Conservation (phyloP, 2,329 filamentous ascomycete genomes). For the Didymella keratinophila region DNA sequence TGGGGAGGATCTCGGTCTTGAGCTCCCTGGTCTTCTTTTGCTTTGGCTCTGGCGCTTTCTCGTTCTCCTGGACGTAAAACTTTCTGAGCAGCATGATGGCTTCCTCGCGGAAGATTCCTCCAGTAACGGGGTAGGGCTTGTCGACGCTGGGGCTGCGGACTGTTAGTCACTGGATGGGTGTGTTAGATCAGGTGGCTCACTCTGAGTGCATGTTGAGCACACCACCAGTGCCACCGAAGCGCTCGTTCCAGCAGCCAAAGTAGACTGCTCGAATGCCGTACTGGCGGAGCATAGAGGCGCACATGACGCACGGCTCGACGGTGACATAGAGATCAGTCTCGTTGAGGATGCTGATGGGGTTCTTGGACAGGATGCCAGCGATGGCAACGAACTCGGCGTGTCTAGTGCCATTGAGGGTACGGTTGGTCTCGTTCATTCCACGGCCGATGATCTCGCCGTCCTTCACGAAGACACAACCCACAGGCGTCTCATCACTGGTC, state of each 20-base stretch:
- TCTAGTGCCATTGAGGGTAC: constrained; percentile 71
- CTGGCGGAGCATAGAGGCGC: constrained; percentile 88
- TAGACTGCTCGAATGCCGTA: constrained; percentile 88
- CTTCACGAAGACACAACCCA: constrained; percentile 93
- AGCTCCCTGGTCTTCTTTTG: constrained; percentile 70
- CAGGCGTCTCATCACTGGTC: constrained; percentile 84
- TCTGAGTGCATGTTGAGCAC: constrained; percentile 86
- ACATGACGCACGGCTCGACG: constrained; percentile 99
- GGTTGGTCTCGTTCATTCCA: constrained; percentile 94
- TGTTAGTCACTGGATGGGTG: constrained; percentile 21
- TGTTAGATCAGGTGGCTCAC: constrained; percentile 46
- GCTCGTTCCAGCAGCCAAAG: constrained; percentile 94
- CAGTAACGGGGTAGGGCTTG: constrained; percentile 79
- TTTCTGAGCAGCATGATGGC: constrained; percentile 90
- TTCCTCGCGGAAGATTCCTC: constrained; percentile 88
- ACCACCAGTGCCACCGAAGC: constrained; percentile 94
- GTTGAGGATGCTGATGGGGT: constrained; percentile 72
- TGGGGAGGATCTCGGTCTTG: constrained; percentile 65
- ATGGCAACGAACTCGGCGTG: constrained; percentile 96
- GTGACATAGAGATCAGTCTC: constrained; percentile 91
- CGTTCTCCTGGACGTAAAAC: constrained; percentile 98
- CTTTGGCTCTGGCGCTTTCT: constrained; percentile 74
- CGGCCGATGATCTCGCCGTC: constrained; percentile 79
- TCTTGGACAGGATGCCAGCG: constrained; percentile 67
- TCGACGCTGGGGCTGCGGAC: constrained; percentile 70